phyloP scores from a whole-genome alignment of 2,329 filamentous ascomycete genomes.

The Daldinia eschscholtzii region DNA sequence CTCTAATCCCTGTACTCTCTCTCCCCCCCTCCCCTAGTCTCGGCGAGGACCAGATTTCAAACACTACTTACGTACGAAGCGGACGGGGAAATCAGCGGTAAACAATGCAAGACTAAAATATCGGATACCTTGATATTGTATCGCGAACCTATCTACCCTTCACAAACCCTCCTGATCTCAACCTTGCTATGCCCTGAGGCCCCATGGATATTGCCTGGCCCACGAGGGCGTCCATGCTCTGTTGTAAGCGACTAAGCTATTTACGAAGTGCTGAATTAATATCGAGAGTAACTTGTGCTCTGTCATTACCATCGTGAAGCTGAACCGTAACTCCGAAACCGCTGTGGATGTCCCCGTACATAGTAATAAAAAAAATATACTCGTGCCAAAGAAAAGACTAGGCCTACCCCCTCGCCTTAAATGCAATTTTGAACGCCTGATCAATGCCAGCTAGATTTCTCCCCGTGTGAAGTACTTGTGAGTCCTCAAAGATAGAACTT shows the following conservation, averaged over 20 bases:
- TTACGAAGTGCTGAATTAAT: slow-evolving; percentile 29
- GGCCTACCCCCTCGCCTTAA: slow-evolving; percentile 26
- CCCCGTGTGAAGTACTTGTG: background rate
- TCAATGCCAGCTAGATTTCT: slow-evolving; percentile 36
- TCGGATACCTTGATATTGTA: slow-evolving; percentile 31
- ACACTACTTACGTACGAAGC: slow-evolving; percentile 15
- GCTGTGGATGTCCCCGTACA: slow-evolving; percentile 24
- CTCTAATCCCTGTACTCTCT: slow-evolving; percentile 24
- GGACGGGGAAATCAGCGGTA: slow-evolving; percentile 8
- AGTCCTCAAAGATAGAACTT: slow-evolving; percentile 60
- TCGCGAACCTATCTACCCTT: slow-evolving; percentile 21
- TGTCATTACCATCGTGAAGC: slow-evolving; percentile 27
- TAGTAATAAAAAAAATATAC: slow-evolving; percentile 12
- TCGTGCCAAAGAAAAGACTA: slow-evolving; percentile 22
- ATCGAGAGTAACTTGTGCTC: slow-evolving; percentile 15
- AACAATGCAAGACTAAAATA: slow-evolving; percentile 18
- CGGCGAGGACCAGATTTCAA: slow-evolving; percentile 10
- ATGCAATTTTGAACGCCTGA: slow-evolving; percentile 45
- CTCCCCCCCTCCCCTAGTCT: slow-evolving; percentile 23
- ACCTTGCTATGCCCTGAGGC: slow-evolving; percentile 24
- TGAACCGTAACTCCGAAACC: slow-evolving; percentile 37
- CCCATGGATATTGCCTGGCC: slow-evolving; percentile 15
- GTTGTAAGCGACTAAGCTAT: slow-evolving; percentile 23
- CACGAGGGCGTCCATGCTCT: slow-evolving; percentile 17
- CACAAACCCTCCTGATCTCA: slow-evolving; percentile 4